These are phyloP conservation scores for Chalciporus sphaerocephalus DNA, from an alignment of 768 basidiomycete genomes.

Conservation along the genomic window DNA sequence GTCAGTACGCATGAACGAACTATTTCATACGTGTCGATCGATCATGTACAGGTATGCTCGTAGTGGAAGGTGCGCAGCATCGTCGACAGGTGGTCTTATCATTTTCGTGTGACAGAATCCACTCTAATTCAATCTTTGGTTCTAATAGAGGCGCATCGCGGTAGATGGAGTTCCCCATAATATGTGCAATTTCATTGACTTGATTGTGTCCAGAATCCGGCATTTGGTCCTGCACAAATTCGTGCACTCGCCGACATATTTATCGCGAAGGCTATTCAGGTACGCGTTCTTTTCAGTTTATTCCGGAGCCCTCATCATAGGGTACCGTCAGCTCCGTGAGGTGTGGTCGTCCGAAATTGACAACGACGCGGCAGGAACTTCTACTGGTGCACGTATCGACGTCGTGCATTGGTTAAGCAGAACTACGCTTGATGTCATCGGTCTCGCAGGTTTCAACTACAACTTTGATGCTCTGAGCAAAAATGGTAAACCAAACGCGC, in stretches of 20 bases:
- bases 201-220: conserved; percentile 45
- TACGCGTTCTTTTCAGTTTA: conserved; percentile 14
- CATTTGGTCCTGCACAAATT: conserved; percentile 57
- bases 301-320: not conserved
- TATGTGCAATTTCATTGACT: not conserved
- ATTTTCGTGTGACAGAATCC: not conserved
- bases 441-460: conserved; percentile 36
- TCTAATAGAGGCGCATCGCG: conserved; percentile 23
- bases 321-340: conserved; percentile 45
- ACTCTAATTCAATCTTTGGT: not conserved
- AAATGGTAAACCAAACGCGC: conserved; percentile 23
- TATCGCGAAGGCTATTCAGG: conserved; percentile 49
- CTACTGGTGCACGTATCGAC: conserved; percentile 20
- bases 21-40: not conserved
- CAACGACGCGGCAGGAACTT: conserved; percentile 25
- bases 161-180: conserved; percentile 5
- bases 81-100: conserved; percentile 31
- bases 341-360: conserved; percentile 28
- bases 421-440: conserved; percentile 22
- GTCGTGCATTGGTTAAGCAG: conserved; percentile 31
- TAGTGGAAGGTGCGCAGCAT: conserved; percentile 26
- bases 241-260: conserved; percentile 56
- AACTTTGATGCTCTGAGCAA: conserved; percentile 30
- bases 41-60: not conserved
- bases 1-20: conserved; percentile 19